Conservation (phyloP, 1,139 yeast species). For the Torulaspora pretoriensis region DNA sequence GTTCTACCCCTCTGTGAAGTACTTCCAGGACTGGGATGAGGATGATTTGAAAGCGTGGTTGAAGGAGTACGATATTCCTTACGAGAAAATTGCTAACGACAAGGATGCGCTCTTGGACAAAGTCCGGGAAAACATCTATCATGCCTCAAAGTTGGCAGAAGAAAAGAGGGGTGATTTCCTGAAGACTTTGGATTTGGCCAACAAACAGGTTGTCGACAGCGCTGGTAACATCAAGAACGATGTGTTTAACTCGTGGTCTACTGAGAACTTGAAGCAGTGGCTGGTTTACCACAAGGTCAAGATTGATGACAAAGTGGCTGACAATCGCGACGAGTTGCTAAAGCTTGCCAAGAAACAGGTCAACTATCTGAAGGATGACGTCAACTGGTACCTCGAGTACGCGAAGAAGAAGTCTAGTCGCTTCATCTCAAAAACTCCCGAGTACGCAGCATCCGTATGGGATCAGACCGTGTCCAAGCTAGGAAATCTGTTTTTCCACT, state of each 20-base stretch:
- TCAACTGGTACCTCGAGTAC: constrained; percentile 39
- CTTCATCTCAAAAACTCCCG: constrained; percentile 34
- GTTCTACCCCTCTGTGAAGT: constrained; percentile 48
- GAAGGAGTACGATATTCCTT: constrained; percentile 43
- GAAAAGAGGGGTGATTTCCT: constrained; percentile 42
- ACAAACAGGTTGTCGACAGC: constrained; percentile 40
- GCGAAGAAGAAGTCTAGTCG: constrained; percentile 37
- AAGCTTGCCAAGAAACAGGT: constrained; percentile 40
- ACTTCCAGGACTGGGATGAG: constrained; percentile 46
- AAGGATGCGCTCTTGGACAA: constrained; percentile 43
- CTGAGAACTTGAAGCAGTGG: constrained; percentile 47
- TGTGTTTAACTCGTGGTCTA: constrained; percentile 47
- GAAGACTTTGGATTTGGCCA: constrained; percentile 40
- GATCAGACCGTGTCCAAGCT: constrained; percentile 17
- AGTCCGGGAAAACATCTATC: constrained; percentile 44
- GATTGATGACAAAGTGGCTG: constrained; percentile 37
- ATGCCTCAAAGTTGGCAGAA: constrained; percentile 38
- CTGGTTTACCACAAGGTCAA: constrained; percentile 43
- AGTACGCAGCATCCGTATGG: constrained; percentile 28
- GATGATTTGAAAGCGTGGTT: constrained; percentile 48
- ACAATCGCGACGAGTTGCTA: constrained; percentile 39
- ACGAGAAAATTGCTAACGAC: constrained; percentile 39
- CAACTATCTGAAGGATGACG: constrained; percentile 38
- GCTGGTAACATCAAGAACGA: constrained; percentile 43
- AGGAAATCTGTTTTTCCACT: constrained; percentile 13